These are phyloP conservation scores for Oryza glumipatula DNA, from an alignment of 176 grass and related monocot species.

Conservation along the genomic window DNA sequence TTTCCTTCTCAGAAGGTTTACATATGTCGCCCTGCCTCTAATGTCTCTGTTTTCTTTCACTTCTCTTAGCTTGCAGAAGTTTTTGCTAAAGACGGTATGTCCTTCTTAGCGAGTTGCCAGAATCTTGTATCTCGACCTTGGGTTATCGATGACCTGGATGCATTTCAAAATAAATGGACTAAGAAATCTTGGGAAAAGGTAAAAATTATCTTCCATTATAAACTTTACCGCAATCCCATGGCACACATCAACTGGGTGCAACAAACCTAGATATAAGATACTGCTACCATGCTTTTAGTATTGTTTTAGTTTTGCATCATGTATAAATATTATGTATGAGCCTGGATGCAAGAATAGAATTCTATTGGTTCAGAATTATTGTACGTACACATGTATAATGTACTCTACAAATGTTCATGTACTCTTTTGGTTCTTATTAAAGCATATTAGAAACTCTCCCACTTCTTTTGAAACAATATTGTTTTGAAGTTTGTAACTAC, in stretches of 20 bases:
- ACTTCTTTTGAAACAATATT: not conserved
- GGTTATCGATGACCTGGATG: slow-evolving; percentile 91
- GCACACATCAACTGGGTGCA: not conserved
- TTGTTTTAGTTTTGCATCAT: slow-evolving; percentile 1
- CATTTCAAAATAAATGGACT: slow-evolving; percentile 78
- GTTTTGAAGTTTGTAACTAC: not conserved
- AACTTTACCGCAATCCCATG: slow-evolving; percentile 13
- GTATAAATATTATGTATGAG: not conserved
- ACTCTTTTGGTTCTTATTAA: not conserved
- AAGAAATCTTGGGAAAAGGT: slow-evolving; percentile 95
- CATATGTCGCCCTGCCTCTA: slow-evolving; percentile 17
- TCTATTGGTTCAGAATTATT: slow-evolving; percentile 9
- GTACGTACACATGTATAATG: not conserved
- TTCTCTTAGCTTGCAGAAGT: slow-evolving; percentile 91
- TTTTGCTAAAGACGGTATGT: slow-evolving; percentile 99
- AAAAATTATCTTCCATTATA: slow-evolving; percentile 3
- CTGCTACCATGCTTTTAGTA: not conserved
- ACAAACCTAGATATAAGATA: not conserved
- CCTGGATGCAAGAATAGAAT: not conserved
- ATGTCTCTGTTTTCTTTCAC: slow-evolving; percentile 37
- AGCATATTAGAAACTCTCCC: not conserved
- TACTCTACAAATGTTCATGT: not conserved
- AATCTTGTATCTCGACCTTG: slow-evolving; percentile 88
- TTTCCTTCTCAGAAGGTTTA: not conserved
- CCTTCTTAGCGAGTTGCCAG: slow-evolving; percentile 94